Conservation (phyloP, 352 stramenopile genomes). For the Pythium utonaiense region DNA sequence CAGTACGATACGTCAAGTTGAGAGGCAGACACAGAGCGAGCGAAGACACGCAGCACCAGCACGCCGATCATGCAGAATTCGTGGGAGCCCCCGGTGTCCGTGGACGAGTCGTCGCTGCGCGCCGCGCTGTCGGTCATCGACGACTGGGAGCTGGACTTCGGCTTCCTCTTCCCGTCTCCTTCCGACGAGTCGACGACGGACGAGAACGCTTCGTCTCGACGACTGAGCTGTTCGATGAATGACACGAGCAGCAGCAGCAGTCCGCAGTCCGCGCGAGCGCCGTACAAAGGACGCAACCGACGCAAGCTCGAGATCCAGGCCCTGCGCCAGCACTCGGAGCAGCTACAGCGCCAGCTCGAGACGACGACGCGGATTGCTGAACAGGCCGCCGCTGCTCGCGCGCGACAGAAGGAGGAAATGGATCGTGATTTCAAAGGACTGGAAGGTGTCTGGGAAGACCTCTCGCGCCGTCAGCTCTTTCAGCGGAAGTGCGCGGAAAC, state of each 20-base stretch:
- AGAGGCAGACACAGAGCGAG: no score
- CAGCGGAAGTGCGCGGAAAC: neutral
- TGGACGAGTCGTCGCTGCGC: constrained; percentile 9
- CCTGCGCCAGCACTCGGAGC: neutral
- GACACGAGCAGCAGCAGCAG: neutral
- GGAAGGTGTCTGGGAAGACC: constrained; percentile 1
- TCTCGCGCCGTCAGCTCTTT: neutral
- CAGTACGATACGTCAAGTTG: no score
- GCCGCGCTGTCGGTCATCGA: constrained; percentile 8
- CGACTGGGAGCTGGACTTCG: constrained; percentile 12
- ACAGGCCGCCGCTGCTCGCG: neutral
- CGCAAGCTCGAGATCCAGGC: constrained; percentile 15
- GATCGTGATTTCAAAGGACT: neutral
- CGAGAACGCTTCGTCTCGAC: neutral
- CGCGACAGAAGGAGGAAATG: neutral
- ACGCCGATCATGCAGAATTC: neutral
- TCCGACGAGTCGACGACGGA: neutral
- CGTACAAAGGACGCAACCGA: constrained; percentile 8
- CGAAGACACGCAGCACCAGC: no score
- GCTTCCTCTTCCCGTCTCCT: neutral
- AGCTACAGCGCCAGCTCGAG: neutral
- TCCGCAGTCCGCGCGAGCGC: neutral
- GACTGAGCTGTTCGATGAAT: neutral
- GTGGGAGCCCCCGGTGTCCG: neutral
- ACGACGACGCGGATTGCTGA: neutral